Percentiles rank a stretch among this genome's conserved stretches.
These are phyloP conservation scores for Betula pendula DNA, from an alignment of 306 rosid genomes.

Conservation along the genomic window DNA sequence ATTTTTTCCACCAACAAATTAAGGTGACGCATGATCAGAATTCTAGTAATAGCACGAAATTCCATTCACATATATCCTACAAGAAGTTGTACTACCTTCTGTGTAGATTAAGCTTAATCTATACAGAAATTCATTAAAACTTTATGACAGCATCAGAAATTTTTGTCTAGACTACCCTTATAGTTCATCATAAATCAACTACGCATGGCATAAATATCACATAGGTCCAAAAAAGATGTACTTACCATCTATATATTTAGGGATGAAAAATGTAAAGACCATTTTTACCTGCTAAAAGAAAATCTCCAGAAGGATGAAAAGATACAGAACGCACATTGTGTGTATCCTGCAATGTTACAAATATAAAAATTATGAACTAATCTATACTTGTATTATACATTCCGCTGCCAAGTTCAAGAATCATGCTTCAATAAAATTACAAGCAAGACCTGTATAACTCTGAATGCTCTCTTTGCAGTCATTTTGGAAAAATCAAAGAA, in stretches of 20 bases:
- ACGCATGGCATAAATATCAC: constrained; percentile 14
- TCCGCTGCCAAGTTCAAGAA: constrained; percentile 23
- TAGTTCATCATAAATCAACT: not conserved
- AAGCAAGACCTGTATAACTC: constrained; percentile 78
- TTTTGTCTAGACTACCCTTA: not conserved
- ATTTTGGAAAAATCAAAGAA: constrained; percentile 84
- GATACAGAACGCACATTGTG: constrained; percentile 90
- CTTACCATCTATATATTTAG: not conserved
- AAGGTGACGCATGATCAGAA: constrained; percentile 4
- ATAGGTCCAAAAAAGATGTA: constrained; percentile 3
- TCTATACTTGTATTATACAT: constrained; percentile 12
- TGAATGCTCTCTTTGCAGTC: constrained; percentile 87
- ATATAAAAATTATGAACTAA: constrained; percentile 5
- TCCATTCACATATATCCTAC: constrained; percentile 1
- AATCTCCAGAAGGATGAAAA: constrained; percentile 93
- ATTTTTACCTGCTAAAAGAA: constrained; percentile 74
- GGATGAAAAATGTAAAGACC: constrained; percentile 13
- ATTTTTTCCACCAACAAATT: constrained; percentile 3
- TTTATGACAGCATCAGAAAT: not conserved
- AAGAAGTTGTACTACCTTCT: not conserved
- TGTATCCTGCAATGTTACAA: constrained; percentile 63
- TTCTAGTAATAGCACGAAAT: constrained; percentile 7
- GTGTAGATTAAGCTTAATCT: not conserved
- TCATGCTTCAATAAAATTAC: constrained; percentile 23
- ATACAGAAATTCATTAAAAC: not conserved